Conservation (phyloP, 805 yeast genomes). For the Barnettozyma populi region DNA sequence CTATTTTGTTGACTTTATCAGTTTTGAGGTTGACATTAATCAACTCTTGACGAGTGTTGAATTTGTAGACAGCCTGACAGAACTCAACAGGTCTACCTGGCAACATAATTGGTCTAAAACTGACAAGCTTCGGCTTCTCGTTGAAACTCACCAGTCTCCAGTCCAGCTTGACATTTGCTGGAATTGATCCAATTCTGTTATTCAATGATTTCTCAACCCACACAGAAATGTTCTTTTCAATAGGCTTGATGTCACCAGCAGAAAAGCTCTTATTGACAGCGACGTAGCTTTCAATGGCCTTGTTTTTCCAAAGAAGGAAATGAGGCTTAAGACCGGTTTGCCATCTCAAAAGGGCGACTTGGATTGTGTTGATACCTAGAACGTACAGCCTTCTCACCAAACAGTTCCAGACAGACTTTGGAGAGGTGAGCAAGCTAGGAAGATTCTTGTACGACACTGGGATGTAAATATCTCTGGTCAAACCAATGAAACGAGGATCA, state of each 20-base stretch:
- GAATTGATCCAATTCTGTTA: slow-evolving; percentile 48
- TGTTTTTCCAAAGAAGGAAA: slow-evolving; percentile 77
- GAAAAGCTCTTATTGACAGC: slow-evolving; percentile 83
- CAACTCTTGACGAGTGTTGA: slow-evolving; percentile 57
- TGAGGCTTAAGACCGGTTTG: slow-evolving; percentile 65
- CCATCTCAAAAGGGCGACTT: slow-evolving; percentile 60
- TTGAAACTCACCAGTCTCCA: slow-evolving; percentile 78
- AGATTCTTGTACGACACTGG: slow-evolving; percentile 44
- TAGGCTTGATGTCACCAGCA: slow-evolving; percentile 40
- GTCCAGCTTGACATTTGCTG: slow-evolving; percentile 51
- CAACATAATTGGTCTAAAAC: slow-evolving; percentile 61
- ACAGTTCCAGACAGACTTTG: slow-evolving; percentile 38
- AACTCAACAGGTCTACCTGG: slow-evolving; percentile 50
- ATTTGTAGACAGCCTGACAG: slow-evolving; percentile 57
- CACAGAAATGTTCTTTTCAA: slow-evolving; percentile 44
- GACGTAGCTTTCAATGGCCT: slow-evolving; percentile 71
- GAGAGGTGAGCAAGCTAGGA: slow-evolving; percentile 39
- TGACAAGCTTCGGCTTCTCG: slow-evolving; percentile 63
- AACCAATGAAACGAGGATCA: slow-evolving; percentile 37
- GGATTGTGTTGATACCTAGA: slow-evolving; percentile 63
- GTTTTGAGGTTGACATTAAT: slow-evolving; percentile 41
- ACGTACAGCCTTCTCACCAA: slow-evolving; percentile 55
- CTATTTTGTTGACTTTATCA: slow-evolving; percentile 39
- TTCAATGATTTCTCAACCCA: slow-evolving; percentile 59
- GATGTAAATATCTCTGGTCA: slow-evolving; percentile 40